These are phyloP conservation scores for Gynochthodes officinalis DNA, from an alignment of 257 asterid genomes.

Conservation along the genomic window DNA sequence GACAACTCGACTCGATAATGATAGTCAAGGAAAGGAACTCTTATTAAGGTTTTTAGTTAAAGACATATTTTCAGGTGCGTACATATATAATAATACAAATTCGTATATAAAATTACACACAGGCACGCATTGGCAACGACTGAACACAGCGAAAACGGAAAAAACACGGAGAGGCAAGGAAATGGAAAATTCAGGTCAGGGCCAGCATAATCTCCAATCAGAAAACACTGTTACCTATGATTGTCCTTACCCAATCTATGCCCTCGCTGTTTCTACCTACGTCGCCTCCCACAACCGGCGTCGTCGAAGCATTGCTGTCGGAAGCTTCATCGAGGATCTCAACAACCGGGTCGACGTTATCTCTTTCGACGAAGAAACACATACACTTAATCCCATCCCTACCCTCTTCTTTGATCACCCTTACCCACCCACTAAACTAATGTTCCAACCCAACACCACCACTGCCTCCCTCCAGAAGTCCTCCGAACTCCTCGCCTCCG, in stretches of 20 bases:
- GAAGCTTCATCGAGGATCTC: conserved; percentile 68
- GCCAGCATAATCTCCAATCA: conserved; percentile 38
- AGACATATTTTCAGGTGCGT: no score
- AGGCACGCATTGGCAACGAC: no score
- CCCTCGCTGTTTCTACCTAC: conserved; percentile 64
- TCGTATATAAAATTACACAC: no score
- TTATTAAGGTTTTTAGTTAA: no score
- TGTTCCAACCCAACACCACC: conserved; percentile 62
- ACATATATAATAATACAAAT: no score
- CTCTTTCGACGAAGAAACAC: conserved; percentile 60
- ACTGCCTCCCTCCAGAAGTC: conserved; percentile 29
- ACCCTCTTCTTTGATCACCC: conserved; percentile 77
- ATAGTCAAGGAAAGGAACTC: no score
- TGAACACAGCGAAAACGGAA: no score
- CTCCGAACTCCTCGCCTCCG: conserved; percentile 66
- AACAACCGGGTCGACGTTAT: conserved; percentile 75
- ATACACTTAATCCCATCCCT: conserved; percentile 45
- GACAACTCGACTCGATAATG: no score
- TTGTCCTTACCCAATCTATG: conserved; percentile 59
- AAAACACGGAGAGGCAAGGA: no score
- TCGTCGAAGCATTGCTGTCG: conserved; percentile 53
- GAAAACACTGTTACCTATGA: conserved; percentile 52
- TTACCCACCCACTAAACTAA: conserved; percentile 83
- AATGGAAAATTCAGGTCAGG: conserved; percentile 52
- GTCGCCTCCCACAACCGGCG: conserved; percentile 33